Base-by-base conservation (phyloP, 116 monocot species). In the Dioscorea cayenensis region DNA sequence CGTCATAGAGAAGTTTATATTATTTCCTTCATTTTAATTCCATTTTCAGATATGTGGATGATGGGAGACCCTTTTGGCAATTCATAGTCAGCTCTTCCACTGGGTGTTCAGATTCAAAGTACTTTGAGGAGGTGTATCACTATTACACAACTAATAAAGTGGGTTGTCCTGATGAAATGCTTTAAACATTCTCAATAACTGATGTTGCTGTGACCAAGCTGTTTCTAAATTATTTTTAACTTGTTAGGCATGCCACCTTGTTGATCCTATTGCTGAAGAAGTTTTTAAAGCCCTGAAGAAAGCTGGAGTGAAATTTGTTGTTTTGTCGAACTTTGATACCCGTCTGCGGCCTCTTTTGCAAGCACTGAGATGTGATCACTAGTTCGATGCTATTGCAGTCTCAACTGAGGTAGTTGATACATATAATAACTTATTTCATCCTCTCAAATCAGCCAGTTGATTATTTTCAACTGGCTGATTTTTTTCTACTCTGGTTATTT, bases 311-410 rank as follows among this genome's bases (percentile, higher is more conserved):
- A 97, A 88, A 83, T 75, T 72, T 36, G 96, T 93, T 49, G 83
- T 97, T 27, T 93, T 97, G 13, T 97, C 96, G 38, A 97, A 97
- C 65, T 97, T 97, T 75, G 96, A n/a, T n/a, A n/a, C n/a, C n/a
- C n/a, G n/a, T n/a, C n/a, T n/a, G n/a, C n/a, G n/a, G n/a, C n/a
- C n/a, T n/a, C n/a, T n/a, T n/a, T n/a, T n/a, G n/a, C n/a, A n/a
- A n/a, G n/a, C n/a, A n/a, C n/a, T n/a, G n/a, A n/a, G n/a, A n/a
- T n/a, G n/a, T n/a, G n/a, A n/a, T n/a, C n/a, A n/a, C n/a, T n/a
- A n/a, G n/a, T n/a, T n/a, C n/a, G n/a, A n/a, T n/a, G n/a, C n/a
- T n/a, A n/a, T n/a, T n/a, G n/a, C n/a, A n/a, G n/a, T n/a, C n/a
- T n/a, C n/a, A n/a, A n/a, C n/a, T n/a, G n/a, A n/a, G n/a, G n/a